These are phyloP conservation scores for Plasmodium falciparum DNA, from an alignment of 169 alveolate genomes.

Conservation along the genomic window DNA sequence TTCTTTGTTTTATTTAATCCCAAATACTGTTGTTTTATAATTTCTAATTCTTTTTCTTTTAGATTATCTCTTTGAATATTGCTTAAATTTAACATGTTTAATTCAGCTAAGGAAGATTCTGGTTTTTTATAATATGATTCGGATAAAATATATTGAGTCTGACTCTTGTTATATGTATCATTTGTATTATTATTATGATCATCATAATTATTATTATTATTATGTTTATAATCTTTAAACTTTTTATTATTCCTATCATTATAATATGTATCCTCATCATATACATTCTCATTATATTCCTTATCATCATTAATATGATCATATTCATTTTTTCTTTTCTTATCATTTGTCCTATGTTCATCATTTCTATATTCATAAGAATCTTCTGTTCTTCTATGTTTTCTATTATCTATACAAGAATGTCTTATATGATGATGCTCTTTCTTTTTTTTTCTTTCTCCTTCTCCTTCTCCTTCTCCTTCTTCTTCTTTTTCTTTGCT, in stretches of 20 bases:
- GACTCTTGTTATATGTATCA: not conserved
- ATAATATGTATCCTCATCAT: conserved; percentile 14
- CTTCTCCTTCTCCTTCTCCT: conserved; percentile 64
- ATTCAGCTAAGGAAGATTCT: conserved; percentile 77
- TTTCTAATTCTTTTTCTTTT: conserved; percentile 90
- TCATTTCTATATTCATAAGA: not conserved
- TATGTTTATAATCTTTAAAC: too few species aligned
- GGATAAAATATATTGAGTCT: not conserved
- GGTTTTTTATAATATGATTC: conserved; percentile 7
- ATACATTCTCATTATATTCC: conserved; percentile 26
- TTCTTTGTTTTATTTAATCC: conserved; percentile 91
- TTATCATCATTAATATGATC: conserved; percentile 20
- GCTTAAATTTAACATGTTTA: conserved; percentile 60
- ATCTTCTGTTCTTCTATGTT: conserved; percentile 20
- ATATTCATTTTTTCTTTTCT: not conserved
- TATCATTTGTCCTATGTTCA: not conserved
- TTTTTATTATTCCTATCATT: conserved; percentile 2
- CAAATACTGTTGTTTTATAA: conserved; percentile 90
- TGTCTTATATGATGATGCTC: not conserved
- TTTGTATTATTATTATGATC: too few species aligned
- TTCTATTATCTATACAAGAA: not conserved
- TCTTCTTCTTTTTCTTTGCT: conserved; percentile 69
- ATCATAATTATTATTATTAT: too few species aligned
- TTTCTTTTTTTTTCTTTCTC: not conserved
- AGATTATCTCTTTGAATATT: conserved; percentile 63